Percentiles rank a stretch among this genome's conserved stretches.
phyloP scores from a whole-genome alignment of 768 basidiomycete genomes.

The Boletus rex-veris region DNA sequence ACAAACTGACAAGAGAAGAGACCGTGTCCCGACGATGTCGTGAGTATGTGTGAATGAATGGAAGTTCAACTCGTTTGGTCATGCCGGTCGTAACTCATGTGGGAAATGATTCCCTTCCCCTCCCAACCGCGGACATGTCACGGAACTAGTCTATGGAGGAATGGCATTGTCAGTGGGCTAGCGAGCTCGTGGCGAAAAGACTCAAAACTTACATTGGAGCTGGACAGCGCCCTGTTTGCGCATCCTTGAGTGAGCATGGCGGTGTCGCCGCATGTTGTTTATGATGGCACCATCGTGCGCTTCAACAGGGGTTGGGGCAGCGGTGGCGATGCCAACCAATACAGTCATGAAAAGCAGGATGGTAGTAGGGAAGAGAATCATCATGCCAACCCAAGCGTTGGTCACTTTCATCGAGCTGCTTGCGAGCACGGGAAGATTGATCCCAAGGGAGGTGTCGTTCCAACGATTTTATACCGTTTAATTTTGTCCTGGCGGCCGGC shows the following conservation, averaged over 20 bases:
- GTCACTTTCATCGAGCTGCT: not conserved
- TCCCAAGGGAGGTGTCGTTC: not conserved
- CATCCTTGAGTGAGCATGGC: not conserved
- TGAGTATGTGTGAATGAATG: not conserved
- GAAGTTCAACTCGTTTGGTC: not conserved
- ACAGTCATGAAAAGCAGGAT: slow-evolving; percentile 1
- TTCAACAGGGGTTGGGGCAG: slow-evolving; percentile 2
- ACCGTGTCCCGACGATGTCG: not conserved
- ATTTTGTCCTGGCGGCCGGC: not conserved
- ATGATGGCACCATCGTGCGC: not conserved
- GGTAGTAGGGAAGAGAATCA: not conserved
- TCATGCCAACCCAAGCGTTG: not conserved
- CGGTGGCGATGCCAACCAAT: not conserved
- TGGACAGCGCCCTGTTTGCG: not conserved
- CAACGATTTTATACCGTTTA: slow-evolving; percentile 6
- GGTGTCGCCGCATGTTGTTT: not conserved
- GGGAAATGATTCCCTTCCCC: not conserved
- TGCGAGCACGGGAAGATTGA: not conserved
- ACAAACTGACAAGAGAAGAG: no score
- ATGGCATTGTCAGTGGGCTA: not conserved
- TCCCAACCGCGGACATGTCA: not conserved
- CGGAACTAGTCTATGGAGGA: not conserved
- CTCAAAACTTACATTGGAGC: not conserved
- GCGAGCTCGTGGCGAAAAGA: not conserved
- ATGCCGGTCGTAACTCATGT: not conserved